Evolutionary conservation across 2,329 filamentous ascomycete species (phyloP).

Genomic region (Ophiostoma novo-ulmi): DNA sequence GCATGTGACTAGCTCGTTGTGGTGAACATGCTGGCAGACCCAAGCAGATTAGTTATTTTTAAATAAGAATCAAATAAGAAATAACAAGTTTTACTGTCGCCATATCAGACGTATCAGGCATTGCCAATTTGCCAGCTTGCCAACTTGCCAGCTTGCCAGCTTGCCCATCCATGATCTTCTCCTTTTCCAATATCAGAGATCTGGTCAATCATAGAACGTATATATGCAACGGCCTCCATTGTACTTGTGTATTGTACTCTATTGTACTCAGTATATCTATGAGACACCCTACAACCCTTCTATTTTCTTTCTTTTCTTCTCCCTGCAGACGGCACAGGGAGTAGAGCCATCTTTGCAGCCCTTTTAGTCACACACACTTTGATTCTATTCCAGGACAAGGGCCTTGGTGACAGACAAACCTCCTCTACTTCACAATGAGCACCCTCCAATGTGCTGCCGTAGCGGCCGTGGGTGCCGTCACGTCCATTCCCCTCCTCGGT

Average conservation of each 20-base stretch:
- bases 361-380: too few species aligned
- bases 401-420: background rate
- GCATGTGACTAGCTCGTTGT: background rate
- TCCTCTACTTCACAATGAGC: slow-evolving; percentile 1
- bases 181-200: background rate
- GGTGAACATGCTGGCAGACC: background rate
- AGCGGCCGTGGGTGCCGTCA: background rate
- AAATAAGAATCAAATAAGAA: background rate
- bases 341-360: background rate
- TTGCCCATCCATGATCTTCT: background rate
- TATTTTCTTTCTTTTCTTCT: background rate
- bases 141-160: too few species aligned
- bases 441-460: slow-evolving; percentile 11
- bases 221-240: background rate
- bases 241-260: background rate
- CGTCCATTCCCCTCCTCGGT: slow-evolving; percentile 1
- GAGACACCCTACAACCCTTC: background rate
- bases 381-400: too few species aligned
- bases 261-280: background rate
- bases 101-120: background rate
- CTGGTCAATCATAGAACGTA: background rate
- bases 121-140: background rate
- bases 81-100: background rate
- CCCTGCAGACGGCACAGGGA: background rate
- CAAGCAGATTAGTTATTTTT: background rate